A percentile compares a stretch with the other conserved stretches of the same genome.
These are phyloP conservation scores for Lentinula detonsa DNA, from an alignment of 768 basidiomycete genomes.

Conservation along the genomic window DNA sequence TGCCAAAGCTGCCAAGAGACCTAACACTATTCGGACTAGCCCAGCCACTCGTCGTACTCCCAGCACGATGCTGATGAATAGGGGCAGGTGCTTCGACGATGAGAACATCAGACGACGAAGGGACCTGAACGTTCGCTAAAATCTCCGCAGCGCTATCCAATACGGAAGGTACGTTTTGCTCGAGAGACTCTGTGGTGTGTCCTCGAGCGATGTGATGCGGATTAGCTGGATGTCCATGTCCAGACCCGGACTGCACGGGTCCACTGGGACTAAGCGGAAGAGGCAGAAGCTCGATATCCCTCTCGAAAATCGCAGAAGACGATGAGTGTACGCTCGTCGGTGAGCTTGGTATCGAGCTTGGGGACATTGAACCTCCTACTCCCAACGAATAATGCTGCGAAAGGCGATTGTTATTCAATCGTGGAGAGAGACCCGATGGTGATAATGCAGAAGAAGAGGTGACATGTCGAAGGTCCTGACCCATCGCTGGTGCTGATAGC, in stretches of 20 bases:
- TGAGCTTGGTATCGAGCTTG: conserved; percentile 3
- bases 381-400: not conserved
- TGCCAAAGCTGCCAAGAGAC: conserved; percentile 49
- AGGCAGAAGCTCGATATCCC: conserved; percentile 70
- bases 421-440: not conserved
- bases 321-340: conserved; percentile 46
- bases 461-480: too few species aligned
- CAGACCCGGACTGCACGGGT: too few species aligned
- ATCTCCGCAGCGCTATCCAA: conserved; percentile 79
- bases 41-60: conserved; percentile 1
- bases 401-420: not conserved
- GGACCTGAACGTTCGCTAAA: conserved; percentile 35
- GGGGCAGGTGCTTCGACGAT: not conserved
- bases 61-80: not conserved
- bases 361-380: not conserved
- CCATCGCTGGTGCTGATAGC: too few species aligned
- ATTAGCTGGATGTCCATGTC: conserved; percentile 28
- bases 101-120: conserved; percentile 12
- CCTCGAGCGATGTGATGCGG: conserved; percentile 73
- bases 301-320: conserved; percentile 87
- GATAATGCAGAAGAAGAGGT: not conserved
- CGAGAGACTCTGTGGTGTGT: conserved; percentile 67
- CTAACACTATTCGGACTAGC: conserved; percentile 5
- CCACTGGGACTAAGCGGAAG: too few species aligned
- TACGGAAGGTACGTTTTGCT: conserved; percentile 79